Evolutionary conservation across 345 rosid genomes (phyloP).

Genomic region (Stellera chamaejasme): DNA sequence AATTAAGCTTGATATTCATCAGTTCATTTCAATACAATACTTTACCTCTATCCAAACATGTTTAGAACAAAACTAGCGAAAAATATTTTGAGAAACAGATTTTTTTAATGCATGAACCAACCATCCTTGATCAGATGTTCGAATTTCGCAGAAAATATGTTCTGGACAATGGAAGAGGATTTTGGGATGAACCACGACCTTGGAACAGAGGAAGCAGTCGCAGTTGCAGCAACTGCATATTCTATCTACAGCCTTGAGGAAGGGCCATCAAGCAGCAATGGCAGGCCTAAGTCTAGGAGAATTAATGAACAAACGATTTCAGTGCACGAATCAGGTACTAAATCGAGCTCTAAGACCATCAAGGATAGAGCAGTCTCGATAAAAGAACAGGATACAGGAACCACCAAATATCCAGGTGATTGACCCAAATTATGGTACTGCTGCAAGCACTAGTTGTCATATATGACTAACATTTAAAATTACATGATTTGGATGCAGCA

Average conservation of each 20-base stretch:
- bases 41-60: background rate
- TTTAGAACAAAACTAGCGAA: too few species aligned
- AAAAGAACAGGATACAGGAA: conserved; percentile 8
- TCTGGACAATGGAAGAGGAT: conserved; percentile 21
- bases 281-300: conserved; percentile 16
- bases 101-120: background rate
- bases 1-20: too few species aligned
- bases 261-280: conserved; percentile 12
- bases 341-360: conserved; percentile 2
- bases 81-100: background rate
- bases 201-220: conserved; percentile 22
- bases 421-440: conserved; percentile 2
- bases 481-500: conserved; percentile 2
- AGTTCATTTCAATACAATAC: background rate
- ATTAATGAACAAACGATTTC: conserved; percentile 15
- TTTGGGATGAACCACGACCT: background rate
- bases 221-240: conserved; percentile 47
- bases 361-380: background rate
- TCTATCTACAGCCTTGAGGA: conserved; percentile 21
- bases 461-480: conserved; percentile 2
- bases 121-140: background rate
- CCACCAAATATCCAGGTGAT: conserved; percentile 18
- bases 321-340: conserved; percentile 7
- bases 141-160: conserved; percentile 37
- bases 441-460: background rate